These are phyloP conservation scores for Sanghuangporus sanghuang DNA, from an alignment of 1,284 basidiomycete genomes.

Conservation along the genomic window DNA sequence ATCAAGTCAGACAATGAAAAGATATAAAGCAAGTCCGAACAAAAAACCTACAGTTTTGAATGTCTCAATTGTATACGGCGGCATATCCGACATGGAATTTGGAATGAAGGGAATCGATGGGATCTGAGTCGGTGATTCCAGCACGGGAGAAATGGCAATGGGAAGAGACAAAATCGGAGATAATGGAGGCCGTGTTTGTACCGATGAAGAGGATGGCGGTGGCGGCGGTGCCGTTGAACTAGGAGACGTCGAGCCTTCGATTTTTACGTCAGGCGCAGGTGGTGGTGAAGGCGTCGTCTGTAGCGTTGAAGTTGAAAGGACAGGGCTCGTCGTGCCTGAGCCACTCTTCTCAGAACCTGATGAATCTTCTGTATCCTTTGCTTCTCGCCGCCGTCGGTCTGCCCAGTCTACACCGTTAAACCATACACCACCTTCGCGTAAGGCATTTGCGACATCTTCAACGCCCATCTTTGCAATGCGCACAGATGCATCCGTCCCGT, in stretches of 20 bases:
- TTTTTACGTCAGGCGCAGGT: conserved; percentile 34
- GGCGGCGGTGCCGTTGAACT: conserved; percentile 19
- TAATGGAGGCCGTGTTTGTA: conserved; percentile 19
- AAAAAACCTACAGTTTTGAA: conserved; percentile 45
- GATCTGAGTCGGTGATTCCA: conserved; percentile 51
- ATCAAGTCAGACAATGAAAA: conserved; percentile 13
- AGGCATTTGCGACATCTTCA: conserved; percentile 52
- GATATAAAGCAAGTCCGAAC: not conserved
- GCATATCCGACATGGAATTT: conserved; percentile 50
- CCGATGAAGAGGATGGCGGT: not conserved
- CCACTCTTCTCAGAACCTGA: conserved; percentile 43
- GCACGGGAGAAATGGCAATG: conserved; percentile 52
- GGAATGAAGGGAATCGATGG: conserved; percentile 66
- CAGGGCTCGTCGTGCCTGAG: conserved; percentile 63
- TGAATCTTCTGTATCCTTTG: conserved; percentile 34
- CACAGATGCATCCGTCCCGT: conserved; percentile 38
- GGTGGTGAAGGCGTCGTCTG: conserved; percentile 72
- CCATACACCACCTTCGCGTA: conserved; percentile 59
- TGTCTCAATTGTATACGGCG: conserved; percentile 54
- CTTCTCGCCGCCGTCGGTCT: conserved; percentile 24
- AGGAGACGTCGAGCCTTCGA: conserved; percentile 31
- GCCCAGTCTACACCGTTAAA: conserved; percentile 63
- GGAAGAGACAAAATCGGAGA: conserved; percentile 29
- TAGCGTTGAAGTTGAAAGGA: conserved; percentile 66
- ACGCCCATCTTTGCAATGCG: conserved; percentile 47